Evolutionary conservation across 805 yeast species (phyloP), one percentile per base, ranked within the genome.

Genomic region (Limtongia smithiae): DNA sequence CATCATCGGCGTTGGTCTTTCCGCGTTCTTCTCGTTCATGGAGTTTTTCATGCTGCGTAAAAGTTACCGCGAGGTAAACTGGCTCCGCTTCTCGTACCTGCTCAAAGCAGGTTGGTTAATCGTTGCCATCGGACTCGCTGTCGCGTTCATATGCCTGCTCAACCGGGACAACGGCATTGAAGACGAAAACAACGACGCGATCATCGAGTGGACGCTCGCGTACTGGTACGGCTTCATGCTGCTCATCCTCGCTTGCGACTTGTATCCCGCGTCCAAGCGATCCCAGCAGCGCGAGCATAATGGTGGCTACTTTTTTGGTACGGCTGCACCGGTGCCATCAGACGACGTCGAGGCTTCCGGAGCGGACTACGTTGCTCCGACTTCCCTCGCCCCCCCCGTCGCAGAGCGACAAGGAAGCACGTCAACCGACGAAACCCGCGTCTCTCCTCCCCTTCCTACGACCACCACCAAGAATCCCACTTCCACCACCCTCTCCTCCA

Each of bases 181-280:
- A 1, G 71, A 72, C 24, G 60, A 68, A 6, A 61, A 68, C 33
- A 71, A 75, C 55, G 76, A 76, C 3, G 70, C 75, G 35, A 70
- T 74, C 18, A 79, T 84, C 63, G 97, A 91, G 68, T 91, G 97
- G 97, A 63, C 81, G 2, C 67, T 90, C 37, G 81, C 91, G n/a
- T 90, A 82, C 67, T 82, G 86, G 80, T 90, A 85, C 63, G 93
- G 95, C 2, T 60, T 82, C 30, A 71, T 85, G 52, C 77, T 82
- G 56, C 62, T 82, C 3, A 68, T 82, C 48, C 73, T 90, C 65
- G 70, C 84, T 1, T 73, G 78, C 51, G 97, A 91, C 64, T 73
- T 89, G 57, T 74, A 76, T 59, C 83, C 88, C 5, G 54, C 57
- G 3, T 34, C 57, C 9, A 50, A 44, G 35, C 28, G 28, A 21